These are phyloP conservation scores for Stereocaulon alpinum DNA, from an alignment of 495 filamentous ascomycete species.

Conservation along the genomic window DNA sequence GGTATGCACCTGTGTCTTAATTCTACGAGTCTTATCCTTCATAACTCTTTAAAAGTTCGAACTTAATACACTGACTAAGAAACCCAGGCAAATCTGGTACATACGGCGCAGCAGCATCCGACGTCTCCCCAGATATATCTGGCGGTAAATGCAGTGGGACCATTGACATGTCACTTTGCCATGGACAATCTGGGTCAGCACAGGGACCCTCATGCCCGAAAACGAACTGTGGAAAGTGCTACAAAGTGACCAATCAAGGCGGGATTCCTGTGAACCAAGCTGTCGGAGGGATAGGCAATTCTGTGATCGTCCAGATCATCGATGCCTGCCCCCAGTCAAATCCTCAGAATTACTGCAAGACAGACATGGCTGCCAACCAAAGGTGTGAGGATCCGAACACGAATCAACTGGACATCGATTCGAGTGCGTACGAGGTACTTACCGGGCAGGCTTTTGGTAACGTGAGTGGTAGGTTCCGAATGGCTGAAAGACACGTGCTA, in stretches of 20 bases:
- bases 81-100: slow-evolving; percentile 10
- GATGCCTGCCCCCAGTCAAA: slow-evolving; percentile 18
- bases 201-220: slow-evolving; percentile 15
- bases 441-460: slow-evolving; percentile 15
- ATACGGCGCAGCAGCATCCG: slow-evolving; percentile 23
- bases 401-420: slow-evolving; percentile 20
- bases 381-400: slow-evolving; percentile 12
- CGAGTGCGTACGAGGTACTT: slow-evolving; percentile 15
- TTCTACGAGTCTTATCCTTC: neutral
- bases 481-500: neutral
- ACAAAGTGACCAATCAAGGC: slow-evolving; percentile 20
- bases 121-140: slow-evolving; percentile 19
- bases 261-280: neutral
- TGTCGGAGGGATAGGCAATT: slow-evolving; percentile 12
- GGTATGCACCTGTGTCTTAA: neutral
- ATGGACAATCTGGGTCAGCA: slow-evolving; percentile 15
- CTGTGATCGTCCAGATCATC: slow-evolving; percentile 22
- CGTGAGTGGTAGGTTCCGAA: slow-evolving; percentile 1
- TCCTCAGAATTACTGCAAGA: slow-evolving; percentile 21
- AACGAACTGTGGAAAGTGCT: slow-evolving; percentile 20
- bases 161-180: slow-evolving; percentile 14
- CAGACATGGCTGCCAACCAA: slow-evolving; percentile 10
- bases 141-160: slow-evolving; percentile 19
- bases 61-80: neutral
- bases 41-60: neutral